Base-by-base conservation (phyloP, 2,329 filamentous ascomycete species). In the Trichoderma sp. region DNA sequence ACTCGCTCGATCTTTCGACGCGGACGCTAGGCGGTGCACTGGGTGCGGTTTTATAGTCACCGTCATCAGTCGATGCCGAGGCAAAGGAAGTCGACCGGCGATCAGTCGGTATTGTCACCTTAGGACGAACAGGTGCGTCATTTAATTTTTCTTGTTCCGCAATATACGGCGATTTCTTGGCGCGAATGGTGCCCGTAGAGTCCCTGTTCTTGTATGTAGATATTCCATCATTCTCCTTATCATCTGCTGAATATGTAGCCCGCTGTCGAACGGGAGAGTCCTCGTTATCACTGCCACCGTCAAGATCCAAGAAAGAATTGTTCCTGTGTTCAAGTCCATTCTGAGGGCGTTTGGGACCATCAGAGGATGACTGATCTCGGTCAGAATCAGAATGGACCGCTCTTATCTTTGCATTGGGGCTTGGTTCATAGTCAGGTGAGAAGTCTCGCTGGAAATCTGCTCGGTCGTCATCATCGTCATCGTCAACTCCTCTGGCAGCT, bases 401-500 rank as follows among this genome's bases (percentile, higher is more conserved):
- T 69, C 91, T 88, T 53, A 94, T 92, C n/a, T 89, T 90, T 32
- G 92, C 91, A 78, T 89, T 91, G 51, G 89, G 88, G 73, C 90
- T 90, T 14, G 91, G 91, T 60, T 91, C 91, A 79, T 94, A 94
- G 68, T 92, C 91, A 14, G 91, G 91, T 21, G 92, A 94, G 78
- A 94, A 94, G 2, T 91, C 89, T 74, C 89, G 85, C 47, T 85
- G 81, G 66, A 82, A 84, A 24, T 82, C 75, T 75, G 80, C 71
- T 63, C 76, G 75, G 24, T 81, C 78, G 21, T 77, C 75, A 26
- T 81, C 78, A 18, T 77, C 75, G 24, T 69, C 70, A 12, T 71
- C 72, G 51, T 71, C 72, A 26, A 74, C 63, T 6, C 66, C 69
- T 39, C 43, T 60, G 21, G 47, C 26, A 6, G 72, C 72, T 24